Evolutionary conservation across 2,329 filamentous ascomycete genomes (phyloP).

Genomic region (Lachnellula hyalina): DNA sequence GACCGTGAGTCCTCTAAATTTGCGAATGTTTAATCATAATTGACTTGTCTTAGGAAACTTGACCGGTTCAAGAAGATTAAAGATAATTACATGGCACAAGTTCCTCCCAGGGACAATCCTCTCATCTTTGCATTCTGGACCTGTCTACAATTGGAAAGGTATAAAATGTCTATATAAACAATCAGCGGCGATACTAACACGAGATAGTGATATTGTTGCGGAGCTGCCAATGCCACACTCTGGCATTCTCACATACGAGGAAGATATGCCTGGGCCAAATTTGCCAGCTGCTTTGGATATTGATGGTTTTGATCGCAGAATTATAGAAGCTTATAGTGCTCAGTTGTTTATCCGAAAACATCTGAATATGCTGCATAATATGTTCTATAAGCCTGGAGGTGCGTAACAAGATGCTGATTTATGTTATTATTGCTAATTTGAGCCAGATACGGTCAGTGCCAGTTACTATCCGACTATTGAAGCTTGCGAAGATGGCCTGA

Average conservation of each 20-base stretch:
- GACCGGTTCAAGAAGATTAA: conserved; percentile 37
- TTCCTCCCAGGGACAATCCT: conserved; percentile 49
- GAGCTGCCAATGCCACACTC: conserved; percentile 66
- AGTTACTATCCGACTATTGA: conserved; percentile 42
- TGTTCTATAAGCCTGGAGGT: conserved; percentile 30
- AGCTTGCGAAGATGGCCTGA: conserved; percentile 39
- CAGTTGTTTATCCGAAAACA: conserved; percentile 61
- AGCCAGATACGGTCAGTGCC: background rate
- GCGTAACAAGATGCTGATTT: background rate
- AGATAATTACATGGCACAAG: conserved; percentile 1
- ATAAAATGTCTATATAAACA: conserved; percentile 15
- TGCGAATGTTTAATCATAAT: conserved; percentile 2
- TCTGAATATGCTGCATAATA: conserved; percentile 55
- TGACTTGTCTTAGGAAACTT: conserved; percentile 27
- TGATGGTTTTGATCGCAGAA: conserved; percentile 40
- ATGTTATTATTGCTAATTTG: background rate
- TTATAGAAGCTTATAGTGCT: conserved; percentile 56
- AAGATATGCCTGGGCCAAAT: conserved; percentile 63
- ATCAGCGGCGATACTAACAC: conserved; percentile 10
- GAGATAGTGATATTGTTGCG: conserved; percentile 74
- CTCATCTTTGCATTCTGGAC: conserved; percentile 84
- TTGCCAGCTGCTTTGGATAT: conserved; percentile 39
- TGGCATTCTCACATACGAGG: conserved; percentile 55
- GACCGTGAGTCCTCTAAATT: conserved; percentile 41
- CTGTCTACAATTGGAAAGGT: conserved; percentile 88